A percentile compares a stretch with the other conserved stretches of the same genome.
phyloP scores from a whole-genome alignment of 1,139 yeast species.

The Scheffersomyces segobiensis region DNA sequence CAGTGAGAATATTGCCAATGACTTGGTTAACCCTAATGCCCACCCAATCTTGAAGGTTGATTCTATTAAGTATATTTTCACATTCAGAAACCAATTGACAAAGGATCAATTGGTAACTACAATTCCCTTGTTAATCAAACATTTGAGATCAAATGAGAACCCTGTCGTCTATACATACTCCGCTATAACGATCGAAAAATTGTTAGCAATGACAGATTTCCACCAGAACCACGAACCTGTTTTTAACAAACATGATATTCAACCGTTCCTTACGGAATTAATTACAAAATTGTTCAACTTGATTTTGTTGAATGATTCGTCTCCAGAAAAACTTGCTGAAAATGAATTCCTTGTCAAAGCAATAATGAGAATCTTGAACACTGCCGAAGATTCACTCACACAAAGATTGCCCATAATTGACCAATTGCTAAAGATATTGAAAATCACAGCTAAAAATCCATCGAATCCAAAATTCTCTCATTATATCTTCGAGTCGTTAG shows the following conservation, averaged over 20 bases:
- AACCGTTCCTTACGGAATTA: slow-evolving; percentile 47
- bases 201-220: slow-evolving; percentile 69
- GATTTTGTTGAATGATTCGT: slow-evolving; percentile 53
- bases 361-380: slow-evolving; percentile 77
- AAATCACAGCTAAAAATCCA: slow-evolving; percentile 80
- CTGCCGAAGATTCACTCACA: slow-evolving; percentile 64
- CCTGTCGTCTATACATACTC: slow-evolving; percentile 92
- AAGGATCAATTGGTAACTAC: slow-evolving; percentile 79
- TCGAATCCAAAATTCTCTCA: slow-evolving; percentile 94
- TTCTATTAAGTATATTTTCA: slow-evolving; percentile 87
- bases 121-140: slow-evolving; percentile 76
- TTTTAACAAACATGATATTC: slow-evolving; percentile 71
- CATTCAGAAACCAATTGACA: slow-evolving; percentile 89
- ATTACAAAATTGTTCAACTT: slow-evolving; percentile 66
- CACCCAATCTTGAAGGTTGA: slow-evolving; percentile 85
- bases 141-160: slow-evolving; percentile 56
- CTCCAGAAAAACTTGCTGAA: slow-evolving; percentile 92
- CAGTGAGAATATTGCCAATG: slow-evolving; percentile 76
- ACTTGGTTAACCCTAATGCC: slow-evolving; percentile 51
- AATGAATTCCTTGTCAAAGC: slow-evolving; percentile 92
- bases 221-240: slow-evolving; percentile 49
- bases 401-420: slow-evolving; percentile 49
- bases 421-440: slow-evolving; percentile 69
- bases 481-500: slow-evolving; percentile 85
- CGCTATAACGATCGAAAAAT: slow-evolving; percentile 88